Percentiles rank a stretch among this genome's conserved stretches.
Conservation (phyloP, 2,329 filamentous ascomycete genomes). For the Neonectria punicea region DNA sequence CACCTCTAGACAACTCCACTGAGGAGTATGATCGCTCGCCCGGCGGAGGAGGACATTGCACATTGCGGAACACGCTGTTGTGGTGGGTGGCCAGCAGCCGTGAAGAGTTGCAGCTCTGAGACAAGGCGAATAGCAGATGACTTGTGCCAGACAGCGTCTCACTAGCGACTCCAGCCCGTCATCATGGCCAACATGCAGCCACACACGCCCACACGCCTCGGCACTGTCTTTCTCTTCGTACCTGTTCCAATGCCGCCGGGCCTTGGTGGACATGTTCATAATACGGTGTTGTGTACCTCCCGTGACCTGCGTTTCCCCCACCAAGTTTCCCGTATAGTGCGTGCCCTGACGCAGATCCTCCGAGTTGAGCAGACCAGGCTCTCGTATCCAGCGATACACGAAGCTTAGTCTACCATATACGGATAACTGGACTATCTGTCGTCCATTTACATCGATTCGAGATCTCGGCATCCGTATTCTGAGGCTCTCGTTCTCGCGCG, state of each 20-base stretch:
- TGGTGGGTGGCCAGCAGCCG: constrained; percentile 8
- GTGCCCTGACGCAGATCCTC: constrained; percentile 2
- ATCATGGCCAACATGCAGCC: constrained; percentile 18
- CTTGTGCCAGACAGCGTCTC: constrained; percentile 7
- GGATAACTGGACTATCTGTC: no score
- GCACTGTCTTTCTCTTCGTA: not conserved
- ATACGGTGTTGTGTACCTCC: not conserved
- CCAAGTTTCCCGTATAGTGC: not conserved
- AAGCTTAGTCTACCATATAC: not conserved
- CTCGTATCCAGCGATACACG: not conserved
- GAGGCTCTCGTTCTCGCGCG: not conserved
- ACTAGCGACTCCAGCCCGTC: constrained; percentile 18
- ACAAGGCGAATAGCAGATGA: not conserved
- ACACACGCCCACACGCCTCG: constrained; percentile 4
- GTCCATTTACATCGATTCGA: not conserved
- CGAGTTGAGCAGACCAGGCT: not conserved
- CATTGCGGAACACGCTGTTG: not conserved
- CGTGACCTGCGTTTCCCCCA: not conserved
- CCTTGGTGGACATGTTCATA: constrained; percentile 1
- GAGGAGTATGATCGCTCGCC: constrained; percentile 2
- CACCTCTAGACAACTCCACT: constrained; percentile 17
- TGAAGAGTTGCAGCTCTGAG: constrained; percentile 7
- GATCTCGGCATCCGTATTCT: no score
- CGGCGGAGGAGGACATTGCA: not conserved
- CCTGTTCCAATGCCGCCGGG: constrained; percentile 9